These are phyloP conservation scores for Penicillium samsonianum DNA, from an alignment of 495 filamentous ascomycete species.

Conservation along the genomic window DNA sequence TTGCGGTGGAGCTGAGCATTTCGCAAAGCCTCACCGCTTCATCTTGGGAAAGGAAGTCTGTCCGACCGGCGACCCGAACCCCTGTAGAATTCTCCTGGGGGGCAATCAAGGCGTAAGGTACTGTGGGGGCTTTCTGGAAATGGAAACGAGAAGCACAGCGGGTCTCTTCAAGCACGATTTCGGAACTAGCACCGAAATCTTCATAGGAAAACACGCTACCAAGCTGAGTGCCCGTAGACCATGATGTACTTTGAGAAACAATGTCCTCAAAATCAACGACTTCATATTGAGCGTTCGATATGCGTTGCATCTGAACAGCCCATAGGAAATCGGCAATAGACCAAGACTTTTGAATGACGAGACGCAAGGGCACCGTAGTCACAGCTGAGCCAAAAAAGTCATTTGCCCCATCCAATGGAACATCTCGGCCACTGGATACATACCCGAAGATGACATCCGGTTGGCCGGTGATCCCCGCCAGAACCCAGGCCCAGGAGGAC, in stretches of 20 bases:
- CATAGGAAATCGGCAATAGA: neutral
- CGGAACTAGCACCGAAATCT: slow-evolving; percentile 2
- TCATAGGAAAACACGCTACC: neutral
- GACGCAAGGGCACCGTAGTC: neutral
- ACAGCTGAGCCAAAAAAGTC: neutral
- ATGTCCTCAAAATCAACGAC: neutral
- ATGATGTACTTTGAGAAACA: slow-evolving; percentile 1
- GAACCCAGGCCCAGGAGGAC: slow-evolving; percentile 1
- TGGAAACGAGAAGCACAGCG: neutral
- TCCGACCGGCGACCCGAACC: neutral
- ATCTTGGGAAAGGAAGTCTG: slow-evolving; percentile 1
- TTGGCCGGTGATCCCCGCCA: neutral
- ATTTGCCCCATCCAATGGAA: slow-evolving; percentile 1
- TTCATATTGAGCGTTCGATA: slow-evolving; percentile 3
- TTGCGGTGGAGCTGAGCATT: neutral
- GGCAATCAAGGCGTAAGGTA: slow-evolving; percentile 1
- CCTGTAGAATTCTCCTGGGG: neutral
- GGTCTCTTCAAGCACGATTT: neutral
- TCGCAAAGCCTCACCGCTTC: slow-evolving; percentile 2
- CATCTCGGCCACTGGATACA: neutral
- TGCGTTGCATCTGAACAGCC: neutral
- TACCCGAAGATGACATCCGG: neutral
- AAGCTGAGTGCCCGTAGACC: neutral
- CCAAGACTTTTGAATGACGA: neutral
- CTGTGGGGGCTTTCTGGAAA: slow-evolving; percentile 1